Conservation (phyloP, 352 stramenopile species). For the Pythium periplocum region DNA sequence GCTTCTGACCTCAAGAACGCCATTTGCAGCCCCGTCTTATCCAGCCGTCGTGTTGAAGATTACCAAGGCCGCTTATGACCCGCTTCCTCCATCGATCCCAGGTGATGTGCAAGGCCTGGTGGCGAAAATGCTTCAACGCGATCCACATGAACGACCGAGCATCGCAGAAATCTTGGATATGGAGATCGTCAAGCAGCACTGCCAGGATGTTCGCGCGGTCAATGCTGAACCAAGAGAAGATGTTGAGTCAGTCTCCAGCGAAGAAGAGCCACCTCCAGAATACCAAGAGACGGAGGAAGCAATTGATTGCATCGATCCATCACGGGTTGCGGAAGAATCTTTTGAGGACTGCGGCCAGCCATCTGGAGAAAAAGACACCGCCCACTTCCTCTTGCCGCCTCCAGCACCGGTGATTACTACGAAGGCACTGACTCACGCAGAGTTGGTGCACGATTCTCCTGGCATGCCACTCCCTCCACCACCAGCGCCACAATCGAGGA, state of each 20-base stretch:
- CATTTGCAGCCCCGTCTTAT: constrained; percentile 62
- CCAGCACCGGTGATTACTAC: not conserved
- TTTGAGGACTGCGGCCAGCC: too few species aligned
- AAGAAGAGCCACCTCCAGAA: too few species aligned
- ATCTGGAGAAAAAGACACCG: too few species aligned
- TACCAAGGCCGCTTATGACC: constrained; percentile 29
- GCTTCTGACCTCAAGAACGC: constrained; percentile 31
- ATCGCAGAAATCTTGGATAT: not conserved
- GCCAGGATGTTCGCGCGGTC: too few species aligned
- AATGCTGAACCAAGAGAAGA: too few species aligned
- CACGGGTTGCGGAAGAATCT: too few species aligned
- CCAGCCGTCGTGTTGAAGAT: constrained; percentile 43
- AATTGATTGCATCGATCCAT: too few species aligned
- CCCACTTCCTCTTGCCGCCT: not conserved
- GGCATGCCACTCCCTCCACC: not conserved
- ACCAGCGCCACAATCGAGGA: not conserved
- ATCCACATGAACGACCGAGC: constrained; percentile 9
- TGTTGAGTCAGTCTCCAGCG: too few species aligned
- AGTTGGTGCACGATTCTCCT: not conserved
- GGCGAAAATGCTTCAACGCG: constrained; percentile 20
- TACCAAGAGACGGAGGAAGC: too few species aligned
- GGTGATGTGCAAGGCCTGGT: constrained; percentile 17
- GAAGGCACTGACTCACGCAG: too few species aligned
- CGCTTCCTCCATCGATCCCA: constrained; percentile 16
- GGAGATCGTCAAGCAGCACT: too few species aligned